Evolutionary conservation across 345 rosid species (phyloP), one percentile per base, ranked within the genome.

Genomic region (Salix dunnii): DNA sequence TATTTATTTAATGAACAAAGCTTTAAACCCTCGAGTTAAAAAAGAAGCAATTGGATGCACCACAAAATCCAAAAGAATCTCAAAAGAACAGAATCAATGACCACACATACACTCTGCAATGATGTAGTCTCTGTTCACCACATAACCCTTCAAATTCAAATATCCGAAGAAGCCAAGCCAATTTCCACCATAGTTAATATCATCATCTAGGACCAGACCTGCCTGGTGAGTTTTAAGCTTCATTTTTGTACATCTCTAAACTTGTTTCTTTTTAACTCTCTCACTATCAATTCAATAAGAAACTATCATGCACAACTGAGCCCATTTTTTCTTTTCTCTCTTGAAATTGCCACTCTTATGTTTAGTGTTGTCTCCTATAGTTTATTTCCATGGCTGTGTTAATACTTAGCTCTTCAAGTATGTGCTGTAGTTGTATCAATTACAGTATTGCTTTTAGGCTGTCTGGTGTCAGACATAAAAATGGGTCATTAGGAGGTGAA

Each of bases 321-420:
- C 73, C 31, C 48, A 0, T 58, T 17, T 63, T 43, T 25, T 21
- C 20, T 72, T 72, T 55, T 5, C 5, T 65, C 20, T 11, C 68
- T 79, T 68, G 55, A 21, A 27, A 30, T 17, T 69, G 7, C 6
- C 16, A 16, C 40, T 23, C 51, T 75, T 72, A 20, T 23, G 75
- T 36, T 74, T 21, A 60, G 53, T 68, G 18, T 46, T 58, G 46
- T 64, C 74, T 48, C 75, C 71, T 51, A 30, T 74, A 70, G 63
- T 49, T 62, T 30, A 42, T 43, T 38, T 77, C 3, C 61, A 88
- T 85, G 88, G 90, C 88, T 83, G 78, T 80, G 35, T 81, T 89
- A 21, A 42, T 87, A 60, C 81, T 86, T 58, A 86, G 85, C 77
- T 84, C 85, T 13, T 79, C 90, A 25, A 88, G 77, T 77, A 17